Conservation (phyloP, 2,329 filamentous ascomycete genomes). For the Aspergillus aculeatinus region DNA sequence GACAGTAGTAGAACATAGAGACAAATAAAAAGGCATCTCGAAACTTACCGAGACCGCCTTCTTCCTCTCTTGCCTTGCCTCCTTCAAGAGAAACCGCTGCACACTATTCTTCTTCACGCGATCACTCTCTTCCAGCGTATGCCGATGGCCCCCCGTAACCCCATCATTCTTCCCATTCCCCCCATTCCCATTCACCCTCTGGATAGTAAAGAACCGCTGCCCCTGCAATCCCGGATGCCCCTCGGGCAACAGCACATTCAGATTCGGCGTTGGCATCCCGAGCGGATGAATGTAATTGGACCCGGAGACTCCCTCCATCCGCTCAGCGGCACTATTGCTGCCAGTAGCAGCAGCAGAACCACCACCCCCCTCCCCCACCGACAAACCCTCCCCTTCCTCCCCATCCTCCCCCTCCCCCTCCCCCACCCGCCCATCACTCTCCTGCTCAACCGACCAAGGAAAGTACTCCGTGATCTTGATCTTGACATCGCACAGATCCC, state of each 20-base stretch:
- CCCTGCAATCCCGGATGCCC: slow-evolving; percentile 51
- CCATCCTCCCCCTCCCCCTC: slow-evolving; percentile 10
- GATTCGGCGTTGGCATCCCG: slow-evolving; percentile 45
- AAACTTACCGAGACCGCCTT: slow-evolving; percentile 53
- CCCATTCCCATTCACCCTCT: slow-evolving; percentile 74
- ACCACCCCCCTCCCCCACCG: slow-evolving; percentile 23
- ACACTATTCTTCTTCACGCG: slow-evolving; percentile 80
- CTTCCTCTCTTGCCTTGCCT: slow-evolving; percentile 62
- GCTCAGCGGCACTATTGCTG: background rate
- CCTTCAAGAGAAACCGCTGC: slow-evolving; percentile 62
- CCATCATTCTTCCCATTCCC: slow-evolving; percentile 71
- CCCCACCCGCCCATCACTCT: background rate
- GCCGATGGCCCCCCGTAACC: slow-evolving; percentile 70
- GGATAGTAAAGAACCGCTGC: slow-evolving; percentile 69
- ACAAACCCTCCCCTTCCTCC: slow-evolving; percentile 24
- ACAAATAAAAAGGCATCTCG: background rate
- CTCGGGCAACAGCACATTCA: slow-evolving; percentile 39
- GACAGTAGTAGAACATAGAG: background rate
- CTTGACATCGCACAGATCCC: slow-evolving; percentile 81
- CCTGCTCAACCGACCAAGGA: slow-evolving; percentile 43
- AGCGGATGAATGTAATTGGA: slow-evolving; percentile 32
- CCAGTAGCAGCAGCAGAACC: background rate
- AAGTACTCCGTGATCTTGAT: slow-evolving; percentile 83
- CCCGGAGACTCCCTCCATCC: background rate
- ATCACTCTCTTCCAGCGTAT: slow-evolving; percentile 71